Evolutionary conservation across 371 early-diverging fungal genomes (phyloP).

Genomic region (Mucor saturninus): DNA sequence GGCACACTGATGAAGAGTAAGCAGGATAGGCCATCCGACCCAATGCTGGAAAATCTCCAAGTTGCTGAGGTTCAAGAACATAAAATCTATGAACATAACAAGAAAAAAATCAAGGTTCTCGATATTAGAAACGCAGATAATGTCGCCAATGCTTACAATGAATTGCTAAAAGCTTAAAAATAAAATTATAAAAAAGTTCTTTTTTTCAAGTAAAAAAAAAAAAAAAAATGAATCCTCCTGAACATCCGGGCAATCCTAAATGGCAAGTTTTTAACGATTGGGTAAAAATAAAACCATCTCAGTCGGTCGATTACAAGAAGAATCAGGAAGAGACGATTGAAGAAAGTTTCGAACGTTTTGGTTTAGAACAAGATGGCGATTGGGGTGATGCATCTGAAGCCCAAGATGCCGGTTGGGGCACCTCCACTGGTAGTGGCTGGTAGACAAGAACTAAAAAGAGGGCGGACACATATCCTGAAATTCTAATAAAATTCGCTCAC

Average conservation of each 20-base stretch:
- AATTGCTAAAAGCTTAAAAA: too few relatives aligned
- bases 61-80: background rate
- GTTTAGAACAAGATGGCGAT: slow-evolving; percentile 14
- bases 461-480: too few relatives aligned
- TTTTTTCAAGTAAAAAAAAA: too few relatives aligned
- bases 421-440: too few relatives aligned
- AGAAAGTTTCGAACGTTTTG: slow-evolving; percentile 22
- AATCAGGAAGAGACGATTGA: slow-evolving; percentile 13
- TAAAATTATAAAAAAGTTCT: too few relatives aligned
- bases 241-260: slow-evolving; percentile 31
- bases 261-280: slow-evolving; percentile 31
- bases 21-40: too few relatives aligned
- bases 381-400: slow-evolving; percentile 29
- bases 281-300: slow-evolving; percentile 20
- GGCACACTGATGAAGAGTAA: background rate
- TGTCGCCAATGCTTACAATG: too few relatives aligned
- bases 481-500: too few relatives aligned
- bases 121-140: too few relatives aligned
- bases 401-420: slow-evolving; percentile 30
- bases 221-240: slow-evolving; percentile 10
- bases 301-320: slow-evolving; percentile 7
- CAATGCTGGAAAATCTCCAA: background rate
- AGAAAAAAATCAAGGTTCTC: too few relatives aligned
- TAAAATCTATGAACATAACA: too few relatives aligned
- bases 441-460: too few relatives aligned